Percentiles rank a stretch among this genome's conserved stretches.
phyloP scores from a whole-genome alignment of 1,284 basidiomycete species.

The Cutaneotrichosporon spelunceum region DNA sequence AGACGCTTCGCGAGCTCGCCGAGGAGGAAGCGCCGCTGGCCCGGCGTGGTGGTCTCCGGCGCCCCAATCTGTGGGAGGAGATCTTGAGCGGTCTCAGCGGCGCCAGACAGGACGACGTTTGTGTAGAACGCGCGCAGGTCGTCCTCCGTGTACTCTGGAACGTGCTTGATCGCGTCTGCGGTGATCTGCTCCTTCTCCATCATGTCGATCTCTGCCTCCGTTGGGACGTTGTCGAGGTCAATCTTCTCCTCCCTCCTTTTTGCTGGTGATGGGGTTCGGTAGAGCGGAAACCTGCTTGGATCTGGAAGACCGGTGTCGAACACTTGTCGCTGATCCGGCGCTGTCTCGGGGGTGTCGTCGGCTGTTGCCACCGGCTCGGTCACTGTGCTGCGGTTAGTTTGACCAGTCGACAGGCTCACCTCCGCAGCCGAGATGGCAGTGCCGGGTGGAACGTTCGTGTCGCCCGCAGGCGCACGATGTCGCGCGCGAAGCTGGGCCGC shows the following conservation, averaged over 20 bases:
- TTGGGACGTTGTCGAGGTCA: constrained; percentile 23
- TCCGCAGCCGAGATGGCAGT: neutral
- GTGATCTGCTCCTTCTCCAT: constrained; percentile 26
- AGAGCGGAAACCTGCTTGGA: constrained; percentile 21
- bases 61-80: constrained; percentile 15
- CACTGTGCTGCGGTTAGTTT: constrained; percentile 2
- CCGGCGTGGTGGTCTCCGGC: constrained; percentile 9
- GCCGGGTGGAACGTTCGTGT: neutral
- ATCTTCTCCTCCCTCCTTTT: constrained; percentile 16
- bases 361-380: neutral
- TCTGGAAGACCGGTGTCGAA: constrained; percentile 10
- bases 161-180: constrained; percentile 18
- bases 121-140: constrained; percentile 37
- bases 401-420: neutral
- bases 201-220: constrained; percentile 23
- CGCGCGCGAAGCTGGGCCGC: constrained; percentile 23
- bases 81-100: constrained; percentile 13
- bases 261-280: constrained; percentile 10
- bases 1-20: constrained; percentile 13
- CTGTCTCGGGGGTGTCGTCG: neutral
- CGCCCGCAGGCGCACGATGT: constrained; percentile 9
- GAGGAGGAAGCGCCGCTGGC: constrained; percentile 12
- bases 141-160: constrained; percentile 33
- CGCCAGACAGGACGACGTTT: constrained; percentile 32
- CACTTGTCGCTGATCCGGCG: neutral